A percentile compares a stretch with the other conserved stretches of the same genome.
Conservation (phyloP, 148 eudicot genomes). For the Suaeda aralocaspica region DNA sequence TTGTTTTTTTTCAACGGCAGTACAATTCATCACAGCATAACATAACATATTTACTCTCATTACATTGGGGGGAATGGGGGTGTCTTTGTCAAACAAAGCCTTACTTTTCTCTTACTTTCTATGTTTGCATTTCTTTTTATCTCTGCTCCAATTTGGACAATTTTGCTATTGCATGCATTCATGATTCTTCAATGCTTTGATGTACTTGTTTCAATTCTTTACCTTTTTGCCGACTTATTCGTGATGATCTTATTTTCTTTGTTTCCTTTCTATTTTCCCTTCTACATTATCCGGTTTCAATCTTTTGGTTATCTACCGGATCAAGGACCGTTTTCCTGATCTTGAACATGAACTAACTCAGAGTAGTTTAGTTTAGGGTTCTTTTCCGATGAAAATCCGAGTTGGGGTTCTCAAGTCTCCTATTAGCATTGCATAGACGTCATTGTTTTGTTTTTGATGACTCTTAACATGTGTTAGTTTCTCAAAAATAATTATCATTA, state of each 20-base stretch:
- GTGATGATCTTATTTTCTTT: no score
- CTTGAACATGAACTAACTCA: no score
- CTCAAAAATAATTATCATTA: no score
- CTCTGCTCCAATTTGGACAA: constrained; percentile 14
- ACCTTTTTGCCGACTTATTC: constrained; percentile 8
- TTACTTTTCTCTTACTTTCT: constrained; percentile 8
- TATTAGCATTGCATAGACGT: no score
- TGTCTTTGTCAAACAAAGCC: constrained; percentile 20
- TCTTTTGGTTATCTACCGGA: neutral
- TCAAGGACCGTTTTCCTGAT: no score
- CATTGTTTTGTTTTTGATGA: neutral
- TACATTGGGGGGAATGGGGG: constrained; percentile 16
- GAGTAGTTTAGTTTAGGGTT: no score
- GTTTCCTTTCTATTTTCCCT: neutral
- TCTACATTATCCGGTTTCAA: neutral
- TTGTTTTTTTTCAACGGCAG: constrained; percentile 2
- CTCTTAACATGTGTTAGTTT: no score
- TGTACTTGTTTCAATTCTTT: constrained; percentile 18
- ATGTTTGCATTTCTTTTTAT: neutral
- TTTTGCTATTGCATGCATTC: constrained; percentile 30
- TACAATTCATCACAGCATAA: constrained; percentile 1
- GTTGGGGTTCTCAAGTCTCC: no score
- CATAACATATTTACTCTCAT: constrained; percentile 11
- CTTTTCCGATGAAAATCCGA: neutral
- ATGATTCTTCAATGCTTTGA: constrained; percentile 30